phyloP scores from a whole-genome alignment of 78 protist genomes.

The Guillardia theta region DNA sequence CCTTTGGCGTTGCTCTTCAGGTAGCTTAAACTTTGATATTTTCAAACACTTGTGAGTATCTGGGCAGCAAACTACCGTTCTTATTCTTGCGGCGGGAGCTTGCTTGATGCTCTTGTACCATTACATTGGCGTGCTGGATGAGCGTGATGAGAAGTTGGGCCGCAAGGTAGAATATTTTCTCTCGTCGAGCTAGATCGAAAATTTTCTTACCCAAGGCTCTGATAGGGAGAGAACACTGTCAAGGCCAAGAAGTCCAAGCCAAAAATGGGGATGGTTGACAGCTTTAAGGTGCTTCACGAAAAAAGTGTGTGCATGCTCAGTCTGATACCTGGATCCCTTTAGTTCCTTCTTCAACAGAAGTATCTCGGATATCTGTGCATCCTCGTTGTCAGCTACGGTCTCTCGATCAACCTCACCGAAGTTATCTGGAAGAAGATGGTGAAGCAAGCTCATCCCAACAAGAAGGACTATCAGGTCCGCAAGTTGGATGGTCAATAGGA shows the following conservation, averaged over 20 bases:
- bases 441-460: not conserved
- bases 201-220: too few relatives aligned
- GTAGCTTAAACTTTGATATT: too few relatives aligned
- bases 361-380: conserved; percentile 1
- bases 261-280: not conserved
- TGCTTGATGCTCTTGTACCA: not conserved
- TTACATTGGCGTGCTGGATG: not conserved
- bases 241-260: conserved; percentile 24
- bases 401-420: conserved; percentile 19
- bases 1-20: not conserved
- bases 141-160: not conserved
- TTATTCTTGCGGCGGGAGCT: not conserved
- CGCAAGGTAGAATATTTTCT: not conserved
- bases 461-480: conserved; percentile 5
- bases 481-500: not conserved
- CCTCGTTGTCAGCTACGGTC: conserved; percentile 35
- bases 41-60: too few relatives aligned
- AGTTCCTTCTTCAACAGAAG: not conserved
- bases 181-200: too few relatives aligned
- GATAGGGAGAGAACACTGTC: not conserved
- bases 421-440: conserved; percentile 4
- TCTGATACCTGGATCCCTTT: not conserved
- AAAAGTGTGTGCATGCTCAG: not conserved
- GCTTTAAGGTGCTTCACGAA: not conserved
- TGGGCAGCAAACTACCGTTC: not conserved